Evolutionary conservation across 2,329 filamentous ascomycete genomes (phyloP), one percentile per base, ranked within the genome.

Genomic region (Trichoderma oligosporum): DNA sequence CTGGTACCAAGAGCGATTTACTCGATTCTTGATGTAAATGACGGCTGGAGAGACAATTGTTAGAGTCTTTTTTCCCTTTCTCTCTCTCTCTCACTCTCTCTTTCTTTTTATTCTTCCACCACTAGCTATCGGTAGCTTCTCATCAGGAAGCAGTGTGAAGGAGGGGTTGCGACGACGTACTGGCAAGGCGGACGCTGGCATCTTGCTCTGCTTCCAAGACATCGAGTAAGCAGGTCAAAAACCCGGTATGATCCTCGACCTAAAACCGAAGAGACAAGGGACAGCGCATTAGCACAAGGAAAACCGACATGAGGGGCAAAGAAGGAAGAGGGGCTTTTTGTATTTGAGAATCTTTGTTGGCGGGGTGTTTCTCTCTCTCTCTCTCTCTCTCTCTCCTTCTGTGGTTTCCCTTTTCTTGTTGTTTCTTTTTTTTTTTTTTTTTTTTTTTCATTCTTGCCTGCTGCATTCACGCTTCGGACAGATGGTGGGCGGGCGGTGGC

Each of bases 21-120:
- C 88, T 71, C 92, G 88, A 77, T 99, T 97, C 79, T 99, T 99
- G 72, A 97, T 85, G 76, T 97, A 99, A 66, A 99, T 90, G 70
- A 93, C 92, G 69, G 91, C 93, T 97, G 73, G 61, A 54, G 57
- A 52, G 44, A 39, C 12, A 53, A 45, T 38, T 45, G 61, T 64
- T 57, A 64, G 64, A 46, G 57, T 22, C 27, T 22, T 22, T 29
- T 5, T 31, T 42, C 9, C 16, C 12, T 18, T 14, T 2, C 24
- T 8, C 5, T 9, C 6, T n/a, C 20, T 8, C 51, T 20, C 22
- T 2, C 4, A 33, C 8, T 16, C 18, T 14, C 39, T 11, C n/a
- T 12, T 35, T 41, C 18, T 31, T 14, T 22, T 22, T 2, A 22
- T 24, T 24, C 24, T 11, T 18, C 35, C 16, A n/a, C 36, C 14